These are phyloP conservation scores for Byssothecium circinans DNA, from an alignment of 2,329 filamentous ascomycete species.

Conservation along the genomic window DNA sequence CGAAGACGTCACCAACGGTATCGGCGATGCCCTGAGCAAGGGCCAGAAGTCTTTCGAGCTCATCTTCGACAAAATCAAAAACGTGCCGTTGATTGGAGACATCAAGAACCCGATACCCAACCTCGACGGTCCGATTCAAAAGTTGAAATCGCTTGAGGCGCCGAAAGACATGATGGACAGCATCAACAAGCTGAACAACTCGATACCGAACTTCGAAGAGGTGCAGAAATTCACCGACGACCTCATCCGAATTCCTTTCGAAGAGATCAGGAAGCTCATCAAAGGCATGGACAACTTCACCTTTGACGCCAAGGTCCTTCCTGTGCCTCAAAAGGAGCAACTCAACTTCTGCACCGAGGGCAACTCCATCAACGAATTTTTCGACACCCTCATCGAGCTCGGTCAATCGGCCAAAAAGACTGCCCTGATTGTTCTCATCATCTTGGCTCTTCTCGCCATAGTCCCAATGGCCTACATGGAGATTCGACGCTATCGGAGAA, in stretches of 20 bases:
- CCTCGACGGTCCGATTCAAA: constrained; percentile 64
- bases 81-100: constrained; percentile 45
- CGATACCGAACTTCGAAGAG: constrained; percentile 80
- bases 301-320: constrained; percentile 78
- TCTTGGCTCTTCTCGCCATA: constrained; percentile 72
- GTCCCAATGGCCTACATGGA: constrained; percentile 80
- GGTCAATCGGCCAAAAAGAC: constrained; percentile 70
- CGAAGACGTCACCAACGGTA: constrained; percentile 57
- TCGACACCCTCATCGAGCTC: constrained; percentile 68
- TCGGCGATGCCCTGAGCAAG: constrained; percentile 44
- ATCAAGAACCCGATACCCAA: constrained; percentile 58
- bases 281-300: constrained; percentile 70
- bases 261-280: constrained; percentile 73
- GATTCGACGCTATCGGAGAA: constrained; percentile 72
- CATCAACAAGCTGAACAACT: constrained; percentile 71
- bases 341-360: constrained; percentile 89
- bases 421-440: constrained; percentile 73
- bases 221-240: constrained; percentile 80
- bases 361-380: constrained; percentile 80
- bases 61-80: constrained; percentile 42
- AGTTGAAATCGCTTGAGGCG: constrained; percentile 71
- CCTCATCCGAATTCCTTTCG: constrained; percentile 77
- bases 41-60: constrained; percentile 3
- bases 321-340: constrained; percentile 78
- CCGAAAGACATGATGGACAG: constrained; percentile 68